Evolutionary conservation across 257 asterid genomes (phyloP).

Genomic region (Prunella vulgaris): DNA sequence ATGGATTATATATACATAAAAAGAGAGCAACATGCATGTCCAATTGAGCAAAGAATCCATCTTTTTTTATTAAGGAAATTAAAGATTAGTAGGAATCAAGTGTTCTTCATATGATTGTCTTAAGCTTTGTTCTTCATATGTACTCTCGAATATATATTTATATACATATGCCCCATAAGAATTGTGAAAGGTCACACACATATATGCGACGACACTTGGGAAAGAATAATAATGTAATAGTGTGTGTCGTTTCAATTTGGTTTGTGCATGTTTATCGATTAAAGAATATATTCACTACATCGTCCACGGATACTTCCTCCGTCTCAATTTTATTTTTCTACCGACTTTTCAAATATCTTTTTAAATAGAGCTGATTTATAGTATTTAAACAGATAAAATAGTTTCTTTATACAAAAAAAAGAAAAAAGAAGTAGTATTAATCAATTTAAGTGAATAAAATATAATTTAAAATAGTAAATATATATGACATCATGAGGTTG

Average conservation of each 20-base stretch:
- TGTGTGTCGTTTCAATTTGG: not conserved
- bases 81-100: not conserved
- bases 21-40: too few relatives aligned
- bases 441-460: too few relatives aligned
- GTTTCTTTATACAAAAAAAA: too few relatives aligned
- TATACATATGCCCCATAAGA: not conserved
- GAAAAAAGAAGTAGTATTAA: too few relatives aligned
- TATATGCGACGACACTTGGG: not conserved
- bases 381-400: too few relatives aligned
- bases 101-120: not conserved
- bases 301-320: too few relatives aligned
- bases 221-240: not conserved
- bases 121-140: not conserved
- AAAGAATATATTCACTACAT: slow-evolving; percentile 4
- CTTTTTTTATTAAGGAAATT: slow-evolving; percentile 8
- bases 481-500: not conserved
- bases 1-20: not conserved
- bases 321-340: too few relatives aligned
- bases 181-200: slow-evolving; percentile 22
- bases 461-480: too few relatives aligned
- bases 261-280: not conserved
- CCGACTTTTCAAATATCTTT: too few relatives aligned
- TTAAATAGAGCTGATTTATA: too few relatives aligned
- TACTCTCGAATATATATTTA: too few relatives aligned
- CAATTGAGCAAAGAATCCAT: slow-evolving; percentile 14